A percentile compares a stretch with the other conserved stretches of the same genome.
These are phyloP conservation scores for Oidiodendron maius DNA, from an alignment of 495 filamentous ascomycete genomes.

Conservation along the genomic window DNA sequence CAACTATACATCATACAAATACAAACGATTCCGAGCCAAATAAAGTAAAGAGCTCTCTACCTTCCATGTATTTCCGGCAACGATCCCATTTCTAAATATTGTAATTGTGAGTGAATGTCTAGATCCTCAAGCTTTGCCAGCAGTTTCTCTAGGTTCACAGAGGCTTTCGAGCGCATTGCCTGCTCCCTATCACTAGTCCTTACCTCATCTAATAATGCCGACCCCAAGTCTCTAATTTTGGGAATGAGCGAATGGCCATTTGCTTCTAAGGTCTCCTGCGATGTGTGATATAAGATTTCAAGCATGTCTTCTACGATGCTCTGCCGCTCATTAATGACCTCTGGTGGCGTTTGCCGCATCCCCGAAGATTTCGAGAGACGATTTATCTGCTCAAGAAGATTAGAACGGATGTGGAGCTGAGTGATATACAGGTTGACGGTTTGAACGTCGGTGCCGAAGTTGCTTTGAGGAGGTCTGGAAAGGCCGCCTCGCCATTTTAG, in stretches of 20 bases:
- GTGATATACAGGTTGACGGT: slow-evolving; percentile 15
- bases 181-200: neutral
- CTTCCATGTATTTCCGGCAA: no score
- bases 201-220: slow-evolving; percentile 1
- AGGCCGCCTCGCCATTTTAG: slow-evolving; percentile 14
- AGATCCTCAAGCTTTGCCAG: slow-evolving; percentile 7
- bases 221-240: slow-evolving; percentile 15
- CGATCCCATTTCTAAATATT: neutral
- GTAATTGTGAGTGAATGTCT: slow-evolving; percentile 1
- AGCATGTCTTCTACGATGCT: slow-evolving; percentile 11
- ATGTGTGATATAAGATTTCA: slow-evolving; percentile 15
- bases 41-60: no score
- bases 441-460: slow-evolving; percentile 17
- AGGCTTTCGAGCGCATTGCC: neutral
- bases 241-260: slow-evolving; percentile 12
- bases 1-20: no score
- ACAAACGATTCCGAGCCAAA: no score
- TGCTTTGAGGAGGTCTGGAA: slow-evolving; percentile 12
- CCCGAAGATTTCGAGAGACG: neutral
- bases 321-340: neutral
- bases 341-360: neutral
- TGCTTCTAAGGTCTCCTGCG: slow-evolving; percentile 10
- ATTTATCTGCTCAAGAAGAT: slow-evolving; percentile 9
- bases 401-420: slow-evolving; percentile 15
- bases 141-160: neutral